Evolutionary conservation across 2,329 filamentous ascomycete genomes (phyloP).

Genomic region (Ascochyta fabae): DNA sequence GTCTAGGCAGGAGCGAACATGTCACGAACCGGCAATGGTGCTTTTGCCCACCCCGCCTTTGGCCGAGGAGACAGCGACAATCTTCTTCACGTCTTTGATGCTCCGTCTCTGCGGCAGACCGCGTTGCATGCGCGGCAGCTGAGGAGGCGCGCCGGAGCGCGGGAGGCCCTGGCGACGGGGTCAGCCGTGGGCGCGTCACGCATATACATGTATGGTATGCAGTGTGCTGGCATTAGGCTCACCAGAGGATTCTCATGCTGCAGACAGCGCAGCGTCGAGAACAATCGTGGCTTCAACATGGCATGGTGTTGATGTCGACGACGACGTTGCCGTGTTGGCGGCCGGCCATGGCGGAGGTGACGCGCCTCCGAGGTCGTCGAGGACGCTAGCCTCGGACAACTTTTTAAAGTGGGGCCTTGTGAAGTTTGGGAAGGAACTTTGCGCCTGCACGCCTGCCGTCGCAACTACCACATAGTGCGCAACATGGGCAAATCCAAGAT

Average conservation of each 20-base stretch:
- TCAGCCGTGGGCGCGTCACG: constrained; percentile 13
- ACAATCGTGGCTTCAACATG: constrained; percentile 54
- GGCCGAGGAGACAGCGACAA: constrained; percentile 96
- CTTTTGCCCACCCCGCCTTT: constrained; percentile 99
- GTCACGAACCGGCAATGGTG: constrained; percentile 74
- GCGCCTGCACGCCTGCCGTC: constrained; percentile 9
- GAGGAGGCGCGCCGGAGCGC: constrained; percentile 69
- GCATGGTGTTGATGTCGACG: constrained; percentile 35
- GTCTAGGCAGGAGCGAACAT: too few species aligned
- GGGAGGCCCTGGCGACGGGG: constrained; percentile 73
- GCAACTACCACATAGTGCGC: constrained; percentile 3
- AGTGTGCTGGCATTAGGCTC: constrained; percentile 15
- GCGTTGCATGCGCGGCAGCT: constrained; percentile 76
- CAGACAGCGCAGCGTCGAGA: constrained; percentile 60
- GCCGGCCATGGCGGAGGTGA: constrained; percentile 23
- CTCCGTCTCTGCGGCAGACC: constrained; percentile 80
- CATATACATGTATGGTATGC: too few species aligned
- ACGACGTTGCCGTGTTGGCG: not conserved
- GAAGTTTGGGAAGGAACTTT: constrained; percentile 25
- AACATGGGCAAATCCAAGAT: constrained; percentile 43
- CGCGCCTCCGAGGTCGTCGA: constrained; percentile 22
- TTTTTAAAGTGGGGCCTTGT: constrained; percentile 22
- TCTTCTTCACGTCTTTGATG: constrained; percentile 84
- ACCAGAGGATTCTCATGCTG: constrained; percentile 90
- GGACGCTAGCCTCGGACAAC: not conserved